Percentiles rank a stretch among this genome's conserved stretches.
Conservation (phyloP, 495 filamentous ascomycete genomes). For the Daldinia caldariorum region DNA sequence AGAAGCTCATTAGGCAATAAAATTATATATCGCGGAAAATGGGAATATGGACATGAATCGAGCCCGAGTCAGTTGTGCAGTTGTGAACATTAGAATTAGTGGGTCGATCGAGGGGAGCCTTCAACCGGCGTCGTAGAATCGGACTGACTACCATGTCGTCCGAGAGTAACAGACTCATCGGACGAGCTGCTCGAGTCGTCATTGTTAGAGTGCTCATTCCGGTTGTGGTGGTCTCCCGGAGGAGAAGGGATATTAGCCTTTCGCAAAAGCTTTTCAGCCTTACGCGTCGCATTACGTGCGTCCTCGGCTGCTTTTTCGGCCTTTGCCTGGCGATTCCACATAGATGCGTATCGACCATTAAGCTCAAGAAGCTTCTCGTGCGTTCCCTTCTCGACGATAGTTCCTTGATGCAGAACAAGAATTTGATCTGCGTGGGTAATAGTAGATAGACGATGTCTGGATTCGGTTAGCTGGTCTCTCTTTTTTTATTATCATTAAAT, state of each 20-base stretch:
- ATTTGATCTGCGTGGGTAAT: conserved; percentile 96
- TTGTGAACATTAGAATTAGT: conserved; percentile 40
- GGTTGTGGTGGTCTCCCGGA: conserved; percentile 40
- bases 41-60: conserved; percentile 42
- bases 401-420: conserved; percentile 86
- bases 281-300: conserved; percentile 66
- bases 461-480: conserved; percentile 11
- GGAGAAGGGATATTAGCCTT: conserved; percentile 53
- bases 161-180: conserved; percentile 40
- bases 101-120: conserved; percentile 35
- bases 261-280: conserved; percentile 63
- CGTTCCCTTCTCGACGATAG: conserved; percentile 84
- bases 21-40: conserved; percentile 42
- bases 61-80: conserved; percentile 22
- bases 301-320: conserved; percentile 85
- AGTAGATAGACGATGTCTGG: conserved; percentile 85
- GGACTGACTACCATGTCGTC: conserved; percentile 26
- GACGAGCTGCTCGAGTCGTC: conserved; percentile 50
- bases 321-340: conserved; percentile 96
- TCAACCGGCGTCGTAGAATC: conserved; percentile 30
- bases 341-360: conserved; percentile 83
- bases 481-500: background rate
- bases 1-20: conserved; percentile 45
- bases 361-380: conserved; percentile 82
- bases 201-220: conserved; percentile 26